A percentile compares a stretch with the other conserved stretches of the same genome.
Conservation (phyloP, 768 basidiomycete species). For the Coprinopsis marcescibilis region DNA sequence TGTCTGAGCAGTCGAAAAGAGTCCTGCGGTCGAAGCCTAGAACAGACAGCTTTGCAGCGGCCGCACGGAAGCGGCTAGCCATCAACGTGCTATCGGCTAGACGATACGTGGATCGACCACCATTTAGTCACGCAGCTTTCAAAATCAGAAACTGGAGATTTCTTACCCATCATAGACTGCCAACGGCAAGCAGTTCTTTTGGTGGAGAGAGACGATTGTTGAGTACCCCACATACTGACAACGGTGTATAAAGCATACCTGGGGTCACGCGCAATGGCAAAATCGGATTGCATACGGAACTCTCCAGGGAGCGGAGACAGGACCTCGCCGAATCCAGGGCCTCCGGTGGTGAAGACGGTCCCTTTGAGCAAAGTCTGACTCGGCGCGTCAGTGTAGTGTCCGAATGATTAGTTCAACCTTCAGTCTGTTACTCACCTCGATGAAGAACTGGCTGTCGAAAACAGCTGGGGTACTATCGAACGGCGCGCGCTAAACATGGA, state of each 20-base stretch:
- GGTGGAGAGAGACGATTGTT: constrained; percentile 8
- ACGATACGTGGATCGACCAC: too few species aligned
- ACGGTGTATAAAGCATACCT: too few species aligned
- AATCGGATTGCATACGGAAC: constrained; percentile 42
- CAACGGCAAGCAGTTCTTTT: constrained; percentile 44
- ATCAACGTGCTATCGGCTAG: constrained; percentile 30
- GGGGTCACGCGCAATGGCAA: constrained; percentile 4
- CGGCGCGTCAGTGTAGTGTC: background rate
- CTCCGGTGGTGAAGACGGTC: constrained; percentile 32
- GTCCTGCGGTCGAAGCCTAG: constrained; percentile 32
- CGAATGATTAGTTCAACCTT: background rate
- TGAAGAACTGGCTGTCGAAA: constrained; percentile 42
- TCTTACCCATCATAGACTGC: constrained; percentile 37
- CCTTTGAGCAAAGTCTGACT: constrained; percentile 28
- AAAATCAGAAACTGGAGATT: background rate
- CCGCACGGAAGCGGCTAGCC: constrained; percentile 30
- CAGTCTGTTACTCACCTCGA: constrained; percentile 28
- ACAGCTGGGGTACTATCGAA: constrained; percentile 40
- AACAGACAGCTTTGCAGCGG: constrained; percentile 39
- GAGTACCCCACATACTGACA: background rate
- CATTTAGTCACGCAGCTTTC: too few species aligned
- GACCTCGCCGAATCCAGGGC: constrained; percentile 33
- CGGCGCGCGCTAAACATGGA: constrained; percentile 31
- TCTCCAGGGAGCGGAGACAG: constrained; percentile 34
- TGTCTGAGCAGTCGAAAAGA: constrained; percentile 40